phyloP scores from a whole-genome alignment of 495 filamentous ascomycete species.

The Penicillium antarcticum region DNA sequence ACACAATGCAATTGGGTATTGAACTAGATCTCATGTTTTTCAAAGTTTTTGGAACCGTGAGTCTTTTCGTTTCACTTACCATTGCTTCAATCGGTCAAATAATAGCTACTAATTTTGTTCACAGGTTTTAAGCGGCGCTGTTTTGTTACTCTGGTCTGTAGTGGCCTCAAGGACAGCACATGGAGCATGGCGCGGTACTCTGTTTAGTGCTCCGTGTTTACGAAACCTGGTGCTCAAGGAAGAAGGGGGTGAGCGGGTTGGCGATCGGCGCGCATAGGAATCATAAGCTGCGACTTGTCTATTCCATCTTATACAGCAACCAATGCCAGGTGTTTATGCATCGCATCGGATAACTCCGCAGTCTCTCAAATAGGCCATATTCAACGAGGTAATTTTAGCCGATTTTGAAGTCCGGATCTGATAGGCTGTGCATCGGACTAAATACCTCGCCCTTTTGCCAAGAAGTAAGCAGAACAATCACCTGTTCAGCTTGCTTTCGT shows the following conservation, averaged over 20 bases:
- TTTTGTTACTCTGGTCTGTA: slow-evolving; percentile 43
- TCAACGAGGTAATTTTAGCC: slow-evolving; percentile 10
- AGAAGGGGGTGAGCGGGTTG: slow-evolving; percentile 9
- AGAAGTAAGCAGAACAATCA: not conserved
- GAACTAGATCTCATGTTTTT: slow-evolving; percentile 50
- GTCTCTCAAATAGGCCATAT: not conserved
- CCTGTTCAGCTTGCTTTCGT: not conserved
- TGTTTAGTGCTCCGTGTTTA: slow-evolving; percentile 51
- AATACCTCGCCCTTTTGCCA: not conserved
- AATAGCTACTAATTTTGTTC: not conserved
- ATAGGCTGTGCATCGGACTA: slow-evolving; percentile 7
- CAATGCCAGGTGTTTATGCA: not conserved
- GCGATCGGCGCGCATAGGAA: slow-evolving; percentile 10
- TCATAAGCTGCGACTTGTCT: not conserved
- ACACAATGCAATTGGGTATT: slow-evolving; percentile 41
- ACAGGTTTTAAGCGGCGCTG: slow-evolving; percentile 36
- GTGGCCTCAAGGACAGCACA: slow-evolving; percentile 36
- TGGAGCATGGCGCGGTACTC: slow-evolving; percentile 34
- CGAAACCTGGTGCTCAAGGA: slow-evolving; percentile 29
- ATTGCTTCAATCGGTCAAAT: not conserved
- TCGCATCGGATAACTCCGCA: not conserved
- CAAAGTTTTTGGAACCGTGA: slow-evolving; percentile 45
- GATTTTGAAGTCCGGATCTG: not conserved
- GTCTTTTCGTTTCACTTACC: not conserved
- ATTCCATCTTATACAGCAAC: not conserved